Base-by-base conservation (phyloP, 1,284 basidiomycete species). In the Anthracocystis panici-leucophaei region DNA sequence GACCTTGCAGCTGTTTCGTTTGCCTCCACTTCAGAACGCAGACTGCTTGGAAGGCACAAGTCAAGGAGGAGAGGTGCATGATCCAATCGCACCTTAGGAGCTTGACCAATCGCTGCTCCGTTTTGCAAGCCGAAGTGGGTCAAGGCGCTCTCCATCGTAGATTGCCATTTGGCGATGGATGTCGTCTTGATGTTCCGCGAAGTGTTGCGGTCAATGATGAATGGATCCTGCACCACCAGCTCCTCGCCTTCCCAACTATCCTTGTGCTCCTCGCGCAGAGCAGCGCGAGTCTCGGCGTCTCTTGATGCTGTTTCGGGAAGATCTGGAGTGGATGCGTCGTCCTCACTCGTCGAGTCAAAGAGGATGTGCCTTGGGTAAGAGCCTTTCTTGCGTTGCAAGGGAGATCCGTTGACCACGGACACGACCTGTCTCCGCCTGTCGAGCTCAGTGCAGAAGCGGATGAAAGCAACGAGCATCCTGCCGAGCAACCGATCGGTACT, bases 181-280 rank as follows among this genome's bases (percentile, higher is more conserved):
- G 27, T 55, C 10, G 44, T 20, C 42, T 66, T 61, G 46, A 85
- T 75, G 66, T 85, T 85, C 27, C 77, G 65, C 20, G 82, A 71
- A 12, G 81, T 84, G 63, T 86, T 86, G 41, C 85, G 79, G 46
- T 83, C 81, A 25, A 81, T 60, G 57, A 84, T 82, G 71, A 86
- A 86, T 9, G 85, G 85, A 57, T 86, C 85, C 56, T 86, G 85
- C 2, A 85, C 80, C 33, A 86, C 78, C 46, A 86, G 46, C 33
- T 74, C 67, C 29, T 81, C 74, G 10, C 72, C 65, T 3, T 42
- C 61, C 84, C 84, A 86, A 3, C 70, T 58, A 16, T 69, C 69
- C 0, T 78, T 76, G 44, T 81, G 77, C 18, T 79, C 85, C 9
- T 62, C 57, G 31, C 49, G 55, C 38, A 67, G n/a, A 18, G 60